Conservation (phyloP, 1,139 yeast genomes). For the Citeromyces hawaiiensis region DNA sequence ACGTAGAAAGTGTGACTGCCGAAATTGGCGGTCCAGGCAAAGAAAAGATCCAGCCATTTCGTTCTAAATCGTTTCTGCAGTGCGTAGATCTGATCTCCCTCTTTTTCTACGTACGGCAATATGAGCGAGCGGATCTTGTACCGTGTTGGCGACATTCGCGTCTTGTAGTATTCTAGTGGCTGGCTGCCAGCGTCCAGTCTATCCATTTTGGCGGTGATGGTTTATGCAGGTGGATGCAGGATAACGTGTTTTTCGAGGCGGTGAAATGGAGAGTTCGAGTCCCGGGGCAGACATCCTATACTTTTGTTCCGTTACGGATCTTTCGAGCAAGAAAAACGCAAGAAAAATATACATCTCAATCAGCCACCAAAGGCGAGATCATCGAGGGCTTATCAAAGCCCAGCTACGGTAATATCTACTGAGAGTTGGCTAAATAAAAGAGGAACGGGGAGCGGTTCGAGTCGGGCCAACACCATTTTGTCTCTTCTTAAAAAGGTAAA, state of each 20-base stretch:
- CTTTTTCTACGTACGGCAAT: constrained; percentile 49
- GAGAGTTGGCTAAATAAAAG: too few species aligned
- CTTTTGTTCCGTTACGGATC: too few species aligned
- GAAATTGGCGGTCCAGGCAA: constrained; percentile 79
- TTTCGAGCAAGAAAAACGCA: too few species aligned
- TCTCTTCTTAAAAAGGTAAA: not conserved
- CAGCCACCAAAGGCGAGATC: too few species aligned
- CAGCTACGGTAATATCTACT: too few species aligned
- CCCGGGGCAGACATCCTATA: not conserved
- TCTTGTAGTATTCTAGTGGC: constrained; percentile 50
- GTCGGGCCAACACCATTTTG: not conserved
- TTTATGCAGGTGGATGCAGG: not conserved
- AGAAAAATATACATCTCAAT: too few species aligned
- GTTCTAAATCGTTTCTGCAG: constrained; percentile 42
- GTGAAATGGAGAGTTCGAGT: not conserved
- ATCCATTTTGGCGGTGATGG: not conserved
- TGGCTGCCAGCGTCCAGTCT: constrained; percentile 58
- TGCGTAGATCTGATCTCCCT: constrained; percentile 45
- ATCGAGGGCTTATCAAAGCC: too few species aligned
- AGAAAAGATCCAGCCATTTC: constrained; percentile 54
- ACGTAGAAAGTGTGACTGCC: constrained; percentile 95
- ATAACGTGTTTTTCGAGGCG: not conserved
- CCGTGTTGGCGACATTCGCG: constrained; percentile 44
- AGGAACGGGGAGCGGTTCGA: not conserved
- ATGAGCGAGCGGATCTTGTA: constrained; percentile 41